Conservation (phyloP, 1,284 basidiomycete species). For the Athelia psychrophila region DNA sequence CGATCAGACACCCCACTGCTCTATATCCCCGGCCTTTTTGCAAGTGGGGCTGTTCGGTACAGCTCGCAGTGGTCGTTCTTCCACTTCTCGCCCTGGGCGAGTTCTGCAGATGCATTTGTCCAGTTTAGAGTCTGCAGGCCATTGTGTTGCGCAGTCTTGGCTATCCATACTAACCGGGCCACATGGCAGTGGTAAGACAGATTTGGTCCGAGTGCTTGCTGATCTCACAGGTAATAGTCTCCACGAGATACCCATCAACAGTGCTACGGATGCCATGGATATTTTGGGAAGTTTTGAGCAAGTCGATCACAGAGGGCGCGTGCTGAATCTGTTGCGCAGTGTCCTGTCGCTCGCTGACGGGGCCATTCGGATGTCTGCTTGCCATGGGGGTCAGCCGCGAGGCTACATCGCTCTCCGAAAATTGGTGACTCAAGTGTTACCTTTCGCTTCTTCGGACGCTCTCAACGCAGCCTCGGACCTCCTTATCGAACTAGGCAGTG, state of each 20-base stretch:
- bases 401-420: not conserved
- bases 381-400: constrained; percentile 27
- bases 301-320: constrained; percentile 50
- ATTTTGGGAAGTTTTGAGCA: constrained; percentile 97
- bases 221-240: constrained; percentile 67
- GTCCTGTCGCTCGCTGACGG: constrained; percentile 37
- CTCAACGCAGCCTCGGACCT: not conserved
- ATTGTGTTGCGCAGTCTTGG: constrained; percentile 81
- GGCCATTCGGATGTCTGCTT: constrained; percentile 33
- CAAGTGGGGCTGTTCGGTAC: constrained; percentile 73
- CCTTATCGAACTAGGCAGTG: constrained; percentile 3
- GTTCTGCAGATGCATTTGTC: constrained; percentile 67
- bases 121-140: constrained; percentile 74
- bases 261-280: constrained; percentile 91
- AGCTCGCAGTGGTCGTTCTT: constrained; percentile 41
- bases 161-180: constrained; percentile 86
- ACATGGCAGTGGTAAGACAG: constrained; percentile 79
- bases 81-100: constrained; percentile 38
- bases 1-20: constrained; percentile 42
- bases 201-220: constrained; percentile 72
- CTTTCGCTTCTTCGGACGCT: not conserved
- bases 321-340: constrained; percentile 37
- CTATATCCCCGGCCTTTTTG: constrained; percentile 49
- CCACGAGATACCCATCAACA: constrained; percentile 80
- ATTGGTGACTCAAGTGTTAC: not conserved